These are phyloP conservation scores for Suillus subluteus DNA, from an alignment of 768 basidiomycete genomes.

Conservation along the genomic window DNA sequence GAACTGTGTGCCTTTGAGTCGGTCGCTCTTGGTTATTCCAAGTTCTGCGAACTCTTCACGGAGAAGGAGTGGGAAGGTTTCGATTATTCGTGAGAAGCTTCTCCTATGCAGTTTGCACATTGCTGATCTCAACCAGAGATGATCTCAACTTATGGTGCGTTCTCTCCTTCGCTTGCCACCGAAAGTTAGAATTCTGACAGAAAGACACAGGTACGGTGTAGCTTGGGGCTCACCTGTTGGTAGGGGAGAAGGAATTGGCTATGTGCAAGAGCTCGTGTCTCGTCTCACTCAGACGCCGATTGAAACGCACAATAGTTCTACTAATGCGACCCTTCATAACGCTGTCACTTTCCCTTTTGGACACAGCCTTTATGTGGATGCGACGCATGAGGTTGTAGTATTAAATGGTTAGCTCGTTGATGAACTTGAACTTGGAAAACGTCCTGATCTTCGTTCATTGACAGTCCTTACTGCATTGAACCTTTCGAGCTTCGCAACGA, in stretches of 20 bases:
- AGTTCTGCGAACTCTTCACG: conserved; percentile 86
- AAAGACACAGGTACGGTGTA: conserved; percentile 51
- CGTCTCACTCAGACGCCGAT: conserved; percentile 77
- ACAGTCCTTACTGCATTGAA: conserved; percentile 81
- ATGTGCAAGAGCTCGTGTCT: conserved; percentile 79
- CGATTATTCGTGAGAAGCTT: conserved; percentile 65
- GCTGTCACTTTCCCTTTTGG: conserved; percentile 68
- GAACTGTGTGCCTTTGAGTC: conserved; percentile 87
- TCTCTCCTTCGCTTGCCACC: conserved; percentile 10
- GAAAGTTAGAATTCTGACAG: neutral
- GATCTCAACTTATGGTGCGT: conserved; percentile 15
- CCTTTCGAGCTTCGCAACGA: conserved; percentile 64
- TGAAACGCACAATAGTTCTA: conserved; percentile 69
- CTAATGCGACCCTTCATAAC: conserved; percentile 77
- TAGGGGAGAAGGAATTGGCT: conserved; percentile 73
- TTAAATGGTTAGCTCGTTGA: conserved; percentile 57
- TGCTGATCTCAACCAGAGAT: conserved; percentile 4
- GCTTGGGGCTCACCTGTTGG: conserved; percentile 80
- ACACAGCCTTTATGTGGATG: conserved; percentile 79
- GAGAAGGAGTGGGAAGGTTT: conserved; percentile 90
- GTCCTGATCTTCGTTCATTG: conserved; percentile 9
- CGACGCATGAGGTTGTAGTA: conserved; percentile 85
- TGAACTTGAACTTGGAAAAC: neutral
- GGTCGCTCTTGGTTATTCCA: conserved; percentile 84
- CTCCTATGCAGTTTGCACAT: neutral